Conservation (phyloP, 1,139 yeast genomes). For the Debaryomyces subglobosus region DNA sequence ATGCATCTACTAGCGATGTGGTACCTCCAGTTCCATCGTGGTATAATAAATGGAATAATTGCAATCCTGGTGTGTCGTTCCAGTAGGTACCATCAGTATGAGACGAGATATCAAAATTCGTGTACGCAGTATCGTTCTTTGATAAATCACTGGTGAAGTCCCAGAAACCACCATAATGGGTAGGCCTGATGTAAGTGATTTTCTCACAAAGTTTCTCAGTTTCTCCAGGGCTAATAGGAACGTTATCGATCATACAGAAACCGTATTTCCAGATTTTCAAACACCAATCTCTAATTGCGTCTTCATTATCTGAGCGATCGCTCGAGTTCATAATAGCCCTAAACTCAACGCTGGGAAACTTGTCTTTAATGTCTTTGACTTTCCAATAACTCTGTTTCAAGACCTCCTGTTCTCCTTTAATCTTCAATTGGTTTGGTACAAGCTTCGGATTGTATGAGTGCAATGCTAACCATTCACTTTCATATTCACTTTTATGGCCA, state of each 20-base stretch:
- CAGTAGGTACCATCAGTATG: slow-evolving; percentile 84
- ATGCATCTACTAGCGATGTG: slow-evolving; percentile 71
- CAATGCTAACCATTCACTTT: slow-evolving; percentile 53
- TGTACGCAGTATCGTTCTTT: slow-evolving; percentile 76
- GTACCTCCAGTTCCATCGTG: slow-evolving; percentile 78
- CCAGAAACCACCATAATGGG: slow-evolving; percentile 85
- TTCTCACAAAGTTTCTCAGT: slow-evolving; percentile 63
- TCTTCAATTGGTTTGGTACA: slow-evolving; percentile 30
- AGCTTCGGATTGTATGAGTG: slow-evolving; percentile 65
- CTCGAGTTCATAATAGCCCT: slow-evolving; percentile 45
- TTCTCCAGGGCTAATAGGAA: slow-evolving; percentile 63
- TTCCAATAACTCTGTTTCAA: slow-evolving; percentile 50
- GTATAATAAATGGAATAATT: slow-evolving; percentile 66
- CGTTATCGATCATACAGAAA: slow-evolving; percentile 63
- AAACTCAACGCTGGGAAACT: slow-evolving; percentile 58
- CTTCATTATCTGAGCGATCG: slow-evolving; percentile 35
- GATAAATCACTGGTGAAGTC: slow-evolving; percentile 76
- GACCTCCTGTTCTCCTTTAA: slow-evolving; percentile 31
- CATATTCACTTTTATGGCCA: slow-evolving; percentile 52
- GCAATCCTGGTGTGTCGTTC: slow-evolving; percentile 77
- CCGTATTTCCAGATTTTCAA: slow-evolving; percentile 63
- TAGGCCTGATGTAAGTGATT: slow-evolving; percentile 66
- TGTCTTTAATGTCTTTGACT: slow-evolving; percentile 42
- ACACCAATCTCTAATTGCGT: slow-evolving; percentile 62
- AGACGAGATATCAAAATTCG: slow-evolving; percentile 64